Percentiles rank a stretch among this genome's conserved stretches.
These are phyloP conservation scores for Kwoniella dendrophila DNA, from an alignment of 768 basidiomycete genomes.

Conservation along the genomic window DNA sequence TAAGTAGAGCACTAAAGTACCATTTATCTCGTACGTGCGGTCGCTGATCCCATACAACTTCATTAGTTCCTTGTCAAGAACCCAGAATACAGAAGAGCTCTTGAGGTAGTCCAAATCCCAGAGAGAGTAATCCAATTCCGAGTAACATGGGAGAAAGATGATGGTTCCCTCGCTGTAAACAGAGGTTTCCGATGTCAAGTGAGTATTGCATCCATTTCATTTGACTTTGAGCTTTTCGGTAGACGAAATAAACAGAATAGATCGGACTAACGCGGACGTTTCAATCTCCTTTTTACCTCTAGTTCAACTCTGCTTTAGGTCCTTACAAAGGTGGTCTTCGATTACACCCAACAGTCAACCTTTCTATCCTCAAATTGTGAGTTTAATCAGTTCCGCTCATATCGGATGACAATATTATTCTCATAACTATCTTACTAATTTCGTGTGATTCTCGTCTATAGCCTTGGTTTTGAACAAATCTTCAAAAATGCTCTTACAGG, in stretches of 20 bases:
- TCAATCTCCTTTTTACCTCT: too few species aligned
- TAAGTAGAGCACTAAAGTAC: slow-evolving; percentile 21
- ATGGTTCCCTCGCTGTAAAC: slow-evolving; percentile 68
- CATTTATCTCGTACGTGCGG: background rate
- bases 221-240: background rate
- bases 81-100: slow-evolving; percentile 69
- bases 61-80: slow-evolving; percentile 65
- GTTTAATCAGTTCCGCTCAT: slow-evolving; percentile 19
- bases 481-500: slow-evolving; percentile 81
- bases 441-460: slow-evolving; percentile 9
- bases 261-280: background rate
- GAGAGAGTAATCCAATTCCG: slow-evolving; percentile 66
- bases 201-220: slow-evolving; percentile 25
- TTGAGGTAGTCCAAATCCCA: slow-evolving; percentile 64
- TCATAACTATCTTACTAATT: background rate
- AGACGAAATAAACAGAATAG: too few species aligned
- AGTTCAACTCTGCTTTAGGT: slow-evolving; percentile 77
- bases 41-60: background rate
- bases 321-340: slow-evolving; percentile 79
- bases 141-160: slow-evolving; percentile 75
- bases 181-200: slow-evolving; percentile 75
- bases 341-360: slow-evolving; percentile 76
- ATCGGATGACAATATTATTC: too few species aligned
- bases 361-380: slow-evolving; percentile 75
- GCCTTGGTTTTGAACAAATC: slow-evolving; percentile 76